Evolutionary conservation across 306 rosid species (phyloP).

Genomic region (Clitoria ternatea): DNA sequence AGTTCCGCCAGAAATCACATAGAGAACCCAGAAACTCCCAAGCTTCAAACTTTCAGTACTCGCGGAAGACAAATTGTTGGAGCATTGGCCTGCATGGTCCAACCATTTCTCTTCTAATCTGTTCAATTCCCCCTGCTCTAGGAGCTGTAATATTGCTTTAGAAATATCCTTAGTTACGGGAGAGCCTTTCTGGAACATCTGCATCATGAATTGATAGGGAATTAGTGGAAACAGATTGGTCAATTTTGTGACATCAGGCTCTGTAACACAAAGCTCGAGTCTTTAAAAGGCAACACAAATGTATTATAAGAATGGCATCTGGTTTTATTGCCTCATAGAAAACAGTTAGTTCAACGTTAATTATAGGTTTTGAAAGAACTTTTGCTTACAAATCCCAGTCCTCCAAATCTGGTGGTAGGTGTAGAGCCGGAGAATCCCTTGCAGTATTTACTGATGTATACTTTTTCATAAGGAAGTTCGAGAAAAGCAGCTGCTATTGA

Average conservation of each 20-base stretch:
- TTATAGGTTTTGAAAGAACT: neutral
- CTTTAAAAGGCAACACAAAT: too few species aligned
- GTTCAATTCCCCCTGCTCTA: slow-evolving; percentile 39
- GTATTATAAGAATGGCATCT: neutral
- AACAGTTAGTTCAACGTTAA: neutral
- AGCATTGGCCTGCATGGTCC: slow-evolving; percentile 18
- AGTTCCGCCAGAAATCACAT: slow-evolving; percentile 43
- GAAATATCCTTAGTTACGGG: slow-evolving; percentile 62
- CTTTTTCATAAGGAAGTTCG: slow-evolving; percentile 63
- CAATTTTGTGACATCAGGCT: neutral
- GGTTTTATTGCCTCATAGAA: neutral
- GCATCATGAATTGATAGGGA: slow-evolving; percentile 18
- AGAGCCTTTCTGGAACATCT: slow-evolving; percentile 73
- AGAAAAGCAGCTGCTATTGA: slow-evolving; percentile 61
- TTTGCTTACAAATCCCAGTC: slow-evolving; percentile 68
- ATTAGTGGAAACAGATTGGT: neutral
- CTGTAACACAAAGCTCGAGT: neutral
- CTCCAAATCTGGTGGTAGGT: slow-evolving; percentile 54
- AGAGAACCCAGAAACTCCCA: slow-evolving; percentile 53
- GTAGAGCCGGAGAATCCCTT: slow-evolving; percentile 32
- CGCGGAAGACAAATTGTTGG: neutral
- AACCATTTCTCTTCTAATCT: slow-evolving; percentile 41
- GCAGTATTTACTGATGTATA: slow-evolving; percentile 45
- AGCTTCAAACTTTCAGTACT: slow-evolving; percentile 34
- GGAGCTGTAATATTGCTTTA: slow-evolving; percentile 42